phyloP scores from a whole-genome alignment of 2,329 filamentous ascomycete species.

The Fulvia fulva region DNA sequence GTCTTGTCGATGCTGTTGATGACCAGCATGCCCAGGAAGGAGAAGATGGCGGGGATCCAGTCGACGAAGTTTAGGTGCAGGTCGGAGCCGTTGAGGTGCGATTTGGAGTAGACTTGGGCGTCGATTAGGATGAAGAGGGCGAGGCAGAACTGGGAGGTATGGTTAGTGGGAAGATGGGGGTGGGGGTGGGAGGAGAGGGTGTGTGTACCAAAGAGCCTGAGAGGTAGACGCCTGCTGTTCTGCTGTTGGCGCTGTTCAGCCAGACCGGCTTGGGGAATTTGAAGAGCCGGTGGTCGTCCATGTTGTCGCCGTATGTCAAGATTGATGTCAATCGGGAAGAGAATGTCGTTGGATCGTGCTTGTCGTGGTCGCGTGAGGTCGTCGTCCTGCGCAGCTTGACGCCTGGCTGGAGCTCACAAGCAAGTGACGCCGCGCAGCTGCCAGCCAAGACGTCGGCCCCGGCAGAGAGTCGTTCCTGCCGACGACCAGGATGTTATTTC shows the following conservation, averaged over 20 bases:
- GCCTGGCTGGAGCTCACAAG: neutral
- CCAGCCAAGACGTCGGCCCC: neutral
- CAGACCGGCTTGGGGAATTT: slow-evolving; percentile 64
- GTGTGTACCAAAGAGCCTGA: slow-evolving; percentile 62
- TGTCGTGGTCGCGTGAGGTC: slow-evolving; percentile 7
- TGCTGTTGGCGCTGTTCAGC: slow-evolving; percentile 61
- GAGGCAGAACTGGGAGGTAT: slow-evolving; percentile 56
- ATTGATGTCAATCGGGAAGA: neutral
- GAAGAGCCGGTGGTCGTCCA: slow-evolving; percentile 53
- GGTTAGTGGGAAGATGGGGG: neutral
- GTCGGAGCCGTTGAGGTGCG: slow-evolving; percentile 56
- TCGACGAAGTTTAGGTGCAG: slow-evolving; percentile 65
- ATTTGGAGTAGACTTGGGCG: slow-evolving; percentile 60
- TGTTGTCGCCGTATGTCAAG: slow-evolving; percentile 11
- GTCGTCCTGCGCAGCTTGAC: neutral
- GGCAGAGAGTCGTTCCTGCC: neutral
- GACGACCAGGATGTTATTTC: neutral
- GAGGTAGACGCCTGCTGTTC: slow-evolving; percentile 62
- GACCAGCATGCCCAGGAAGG: slow-evolving; percentile 64
- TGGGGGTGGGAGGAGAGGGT: neutral
- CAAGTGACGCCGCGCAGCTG: neutral
- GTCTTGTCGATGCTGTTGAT: slow-evolving; percentile 71
- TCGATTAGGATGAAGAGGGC: slow-evolving; percentile 69
- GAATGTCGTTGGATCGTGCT: neutral
- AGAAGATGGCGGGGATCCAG: slow-evolving; percentile 70